Percentiles rank a stretch among this genome's conserved stretches.
These are phyloP conservation scores for Hymenoscyphus linearis DNA, from an alignment of 2,329 filamentous ascomycete genomes.

Conservation along the genomic window DNA sequence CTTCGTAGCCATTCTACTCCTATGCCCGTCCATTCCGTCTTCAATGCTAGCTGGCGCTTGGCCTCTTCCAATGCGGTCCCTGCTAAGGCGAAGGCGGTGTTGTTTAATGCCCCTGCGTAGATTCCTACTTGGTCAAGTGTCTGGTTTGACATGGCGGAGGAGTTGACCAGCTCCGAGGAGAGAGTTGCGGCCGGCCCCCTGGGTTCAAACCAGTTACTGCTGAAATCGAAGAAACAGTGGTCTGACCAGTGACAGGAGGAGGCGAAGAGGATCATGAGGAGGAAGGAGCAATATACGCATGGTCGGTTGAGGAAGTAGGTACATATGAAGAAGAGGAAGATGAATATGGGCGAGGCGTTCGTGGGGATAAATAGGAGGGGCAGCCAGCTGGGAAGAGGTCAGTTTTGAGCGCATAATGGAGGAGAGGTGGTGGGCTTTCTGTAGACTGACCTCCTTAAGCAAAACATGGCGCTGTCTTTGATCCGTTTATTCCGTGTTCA, in stretches of 20 bases:
- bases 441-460: constrained; percentile 49
- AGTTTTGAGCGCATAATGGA: constrained; percentile 7
- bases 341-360: constrained; percentile 78
- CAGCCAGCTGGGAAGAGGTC: constrained; percentile 58
- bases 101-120: constrained; percentile 48
- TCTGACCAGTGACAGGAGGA: constrained; percentile 88
- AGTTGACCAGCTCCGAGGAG: constrained; percentile 23
- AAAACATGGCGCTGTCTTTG: constrained; percentile 48
- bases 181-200: constrained; percentile 36
- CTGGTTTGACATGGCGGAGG: constrained; percentile 23
- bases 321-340: constrained; percentile 83
- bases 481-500: constrained; percentile 2
- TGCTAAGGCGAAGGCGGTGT: constrained; percentile 63
- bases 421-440: not conserved
- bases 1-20: constrained; percentile 83
- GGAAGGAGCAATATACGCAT: constrained; percentile 95
- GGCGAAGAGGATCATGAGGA: constrained; percentile 90
- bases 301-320: constrained; percentile 96
- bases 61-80: constrained; percentile 61
- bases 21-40: constrained; percentile 66
- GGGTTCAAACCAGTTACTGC: constrained; percentile 90
- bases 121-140: constrained; percentile 33
- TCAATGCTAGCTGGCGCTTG: constrained; percentile 43
- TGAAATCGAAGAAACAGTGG: constrained; percentile 87
- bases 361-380: constrained; percentile 85